These are phyloP conservation scores for Arctium minus DNA, from an alignment of 129 eudicot species.

Conservation along the genomic window DNA sequence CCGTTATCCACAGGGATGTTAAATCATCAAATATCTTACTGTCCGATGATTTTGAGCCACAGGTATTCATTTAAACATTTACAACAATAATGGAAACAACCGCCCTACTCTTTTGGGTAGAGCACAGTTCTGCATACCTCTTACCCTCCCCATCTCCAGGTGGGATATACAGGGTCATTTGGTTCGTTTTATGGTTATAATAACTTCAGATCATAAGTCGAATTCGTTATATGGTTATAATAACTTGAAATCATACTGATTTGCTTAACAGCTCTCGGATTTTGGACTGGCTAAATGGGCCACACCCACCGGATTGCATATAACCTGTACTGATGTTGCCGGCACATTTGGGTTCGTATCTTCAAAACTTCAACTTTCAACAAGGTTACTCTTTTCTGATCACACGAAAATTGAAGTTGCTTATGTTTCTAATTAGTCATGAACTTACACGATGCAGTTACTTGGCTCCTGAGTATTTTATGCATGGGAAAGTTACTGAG, in stretches of 20 bases:
- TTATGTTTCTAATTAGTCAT: background rate
- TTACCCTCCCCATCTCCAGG: too few relatives aligned
- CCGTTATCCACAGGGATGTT: constrained; percentile 91
- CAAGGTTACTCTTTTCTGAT: background rate
- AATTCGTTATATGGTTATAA: too few relatives aligned
- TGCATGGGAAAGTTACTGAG: constrained; percentile 86
- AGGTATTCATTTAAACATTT: constrained; percentile 43
- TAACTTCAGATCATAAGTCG: background rate
- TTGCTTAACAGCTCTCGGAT: constrained; percentile 76
- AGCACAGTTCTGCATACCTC: too few relatives aligned
- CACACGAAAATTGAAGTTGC: background rate
- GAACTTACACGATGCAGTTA: constrained; percentile 46
- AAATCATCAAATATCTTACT: constrained; percentile 90
- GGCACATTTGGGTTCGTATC: constrained; percentile 92
- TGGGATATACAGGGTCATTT: background rate
- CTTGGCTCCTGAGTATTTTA: constrained; percentile 96
- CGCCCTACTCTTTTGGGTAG: background rate
- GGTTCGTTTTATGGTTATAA: background rate
- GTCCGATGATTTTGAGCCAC: constrained; percentile 86
- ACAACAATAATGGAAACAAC: background rate
- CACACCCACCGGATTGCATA: constrained; percentile 57
- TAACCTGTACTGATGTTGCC: constrained; percentile 75
- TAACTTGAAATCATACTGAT: background rate
- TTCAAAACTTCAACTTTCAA: background rate
- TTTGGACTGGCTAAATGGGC: constrained; percentile 98